Evolutionary conservation across 768 basidiomycete genomes (phyloP).

Genomic region (Boletus coccyginus): DNA sequence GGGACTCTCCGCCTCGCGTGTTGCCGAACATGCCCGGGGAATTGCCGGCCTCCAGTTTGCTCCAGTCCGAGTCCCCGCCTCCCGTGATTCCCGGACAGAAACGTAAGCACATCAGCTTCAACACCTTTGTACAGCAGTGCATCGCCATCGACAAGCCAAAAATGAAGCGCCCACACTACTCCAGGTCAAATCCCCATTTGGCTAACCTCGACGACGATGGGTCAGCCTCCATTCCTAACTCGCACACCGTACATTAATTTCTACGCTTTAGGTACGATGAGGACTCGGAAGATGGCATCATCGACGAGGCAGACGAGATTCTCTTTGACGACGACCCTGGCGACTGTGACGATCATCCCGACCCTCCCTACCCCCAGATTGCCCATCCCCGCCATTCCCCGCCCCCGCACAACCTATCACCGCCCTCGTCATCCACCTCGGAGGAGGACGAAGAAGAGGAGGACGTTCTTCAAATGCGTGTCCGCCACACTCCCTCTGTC

Average conservation of each 20-base stretch:
- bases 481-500: conserved; percentile 25
- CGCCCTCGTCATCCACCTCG: conserved; percentile 33
- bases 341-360: conserved; percentile 21
- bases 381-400: conserved; percentile 21
- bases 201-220: conserved; percentile 54
- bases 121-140: conserved; percentile 96
- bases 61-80: conserved; percentile 19
- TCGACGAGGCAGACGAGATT: conserved; percentile 46
- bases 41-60: conserved; percentile 7
- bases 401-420: conserved; percentile 20
- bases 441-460: conserved; percentile 47
- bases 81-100: conserved; percentile 34
- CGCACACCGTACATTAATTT: not conserved
- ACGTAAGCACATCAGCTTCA: conserved; percentile 94
- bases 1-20: conserved; percentile 71
- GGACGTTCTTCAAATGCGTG: conserved; percentile 66
- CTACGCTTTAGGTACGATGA: conserved; percentile 57
- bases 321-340: conserved; percentile 31
- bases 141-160: conserved; percentile 84
- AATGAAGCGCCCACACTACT: conserved; percentile 20
- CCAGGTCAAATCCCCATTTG: conserved; percentile 21
- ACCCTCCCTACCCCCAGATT: conserved; percentile 16
- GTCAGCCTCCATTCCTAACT: conserved; percentile 38
- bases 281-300: conserved; percentile 57
- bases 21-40: not conserved